phyloP scores from a whole-genome alignment of 352 stramenopile genomes.

The Phytophthora nicotianae region DNA sequence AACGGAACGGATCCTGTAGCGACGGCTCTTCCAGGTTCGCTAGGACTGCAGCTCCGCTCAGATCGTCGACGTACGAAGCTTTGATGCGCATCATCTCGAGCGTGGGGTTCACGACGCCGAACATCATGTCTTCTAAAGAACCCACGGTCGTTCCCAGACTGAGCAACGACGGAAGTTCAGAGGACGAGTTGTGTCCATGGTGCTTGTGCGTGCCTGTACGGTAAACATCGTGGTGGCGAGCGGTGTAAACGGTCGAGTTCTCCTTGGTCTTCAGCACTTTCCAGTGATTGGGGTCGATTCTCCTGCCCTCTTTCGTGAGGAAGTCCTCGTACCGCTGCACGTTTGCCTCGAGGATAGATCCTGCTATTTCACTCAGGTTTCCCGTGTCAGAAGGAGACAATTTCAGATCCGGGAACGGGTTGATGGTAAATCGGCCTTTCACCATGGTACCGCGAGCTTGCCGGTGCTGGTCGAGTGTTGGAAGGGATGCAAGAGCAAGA shows the following conservation, averaged over 20 bases:
- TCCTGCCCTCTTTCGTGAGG: constrained; percentile 37
- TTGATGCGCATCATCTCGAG: constrained; percentile 38
- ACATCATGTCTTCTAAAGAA: constrained; percentile 40
- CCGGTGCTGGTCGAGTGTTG: constrained; percentile 6
- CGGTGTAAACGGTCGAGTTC: constrained; percentile 37
- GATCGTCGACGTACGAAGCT: constrained; percentile 42
- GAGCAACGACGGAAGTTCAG: constrained; percentile 37
- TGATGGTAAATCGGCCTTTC: constrained; percentile 40
- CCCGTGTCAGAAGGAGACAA: constrained; percentile 23
- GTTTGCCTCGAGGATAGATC: constrained; percentile 30
- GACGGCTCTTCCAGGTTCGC: constrained; percentile 44
- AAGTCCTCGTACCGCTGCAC: constrained; percentile 32
- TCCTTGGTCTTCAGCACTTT: constrained; percentile 42
- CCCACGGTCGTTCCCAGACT: constrained; percentile 28
- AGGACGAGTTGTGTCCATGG: constrained; percentile 36
- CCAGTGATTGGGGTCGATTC: constrained; percentile 33
- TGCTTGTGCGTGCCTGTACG: constrained; percentile 6
- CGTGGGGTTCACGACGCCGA: constrained; percentile 39
- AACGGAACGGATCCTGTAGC: constrained; percentile 48
- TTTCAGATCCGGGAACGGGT: constrained; percentile 37
- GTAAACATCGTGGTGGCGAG: constrained; percentile 31
- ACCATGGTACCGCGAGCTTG: constrained; percentile 16
- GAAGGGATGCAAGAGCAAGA: constrained; percentile 21
- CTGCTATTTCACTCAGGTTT: constrained; percentile 31
- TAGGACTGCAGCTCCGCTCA: constrained; percentile 44